Evolutionary conservation across 345 rosid species (phyloP).

Genomic region (Heritiera fomes): DNA sequence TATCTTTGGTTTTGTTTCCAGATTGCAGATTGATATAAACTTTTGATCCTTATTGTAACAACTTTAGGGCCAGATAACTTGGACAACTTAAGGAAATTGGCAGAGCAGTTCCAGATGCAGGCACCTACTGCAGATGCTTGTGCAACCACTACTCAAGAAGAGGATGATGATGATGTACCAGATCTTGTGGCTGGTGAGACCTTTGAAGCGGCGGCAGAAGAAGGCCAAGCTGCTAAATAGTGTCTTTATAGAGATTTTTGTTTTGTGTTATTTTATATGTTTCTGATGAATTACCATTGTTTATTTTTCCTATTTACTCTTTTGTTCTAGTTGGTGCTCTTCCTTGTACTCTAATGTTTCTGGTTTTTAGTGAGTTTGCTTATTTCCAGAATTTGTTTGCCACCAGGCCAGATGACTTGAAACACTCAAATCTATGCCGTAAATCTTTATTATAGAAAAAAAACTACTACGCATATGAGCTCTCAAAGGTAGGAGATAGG

Average conservation of each 20-base stretch:
- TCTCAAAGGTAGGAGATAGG: too few relatives aligned
- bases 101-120: constrained; percentile 90
- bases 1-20: too few relatives aligned
- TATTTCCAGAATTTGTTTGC: too few relatives aligned
- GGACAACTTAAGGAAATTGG: constrained; percentile 89
- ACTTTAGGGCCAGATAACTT: constrained; percentile 81
- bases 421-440: too few relatives aligned
- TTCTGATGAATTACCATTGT: too few relatives aligned
- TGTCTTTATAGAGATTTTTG: constrained; percentile 15
- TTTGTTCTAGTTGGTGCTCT: too few relatives aligned
- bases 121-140: constrained; percentile 46
- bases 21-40: not conserved
- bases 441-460: too few relatives aligned
- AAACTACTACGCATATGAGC: too few relatives aligned
- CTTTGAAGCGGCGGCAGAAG: constrained; percentile 87
- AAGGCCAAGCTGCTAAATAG: constrained; percentile 43
- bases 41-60: not conserved
- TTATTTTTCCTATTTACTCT: not conserved
- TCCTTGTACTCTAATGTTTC: too few relatives aligned
- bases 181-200: constrained; percentile 83
- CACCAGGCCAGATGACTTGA: too few relatives aligned
- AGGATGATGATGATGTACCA: constrained; percentile 72
- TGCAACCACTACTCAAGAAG: constrained; percentile 45
- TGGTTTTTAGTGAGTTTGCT: too few relatives aligned
- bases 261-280: constrained; percentile 22